A percentile compares a stretch with the other conserved stretches of the same genome.
Conservation (phyloP, 257 asterid genomes). For the Fraxinus cuspidata region DNA sequence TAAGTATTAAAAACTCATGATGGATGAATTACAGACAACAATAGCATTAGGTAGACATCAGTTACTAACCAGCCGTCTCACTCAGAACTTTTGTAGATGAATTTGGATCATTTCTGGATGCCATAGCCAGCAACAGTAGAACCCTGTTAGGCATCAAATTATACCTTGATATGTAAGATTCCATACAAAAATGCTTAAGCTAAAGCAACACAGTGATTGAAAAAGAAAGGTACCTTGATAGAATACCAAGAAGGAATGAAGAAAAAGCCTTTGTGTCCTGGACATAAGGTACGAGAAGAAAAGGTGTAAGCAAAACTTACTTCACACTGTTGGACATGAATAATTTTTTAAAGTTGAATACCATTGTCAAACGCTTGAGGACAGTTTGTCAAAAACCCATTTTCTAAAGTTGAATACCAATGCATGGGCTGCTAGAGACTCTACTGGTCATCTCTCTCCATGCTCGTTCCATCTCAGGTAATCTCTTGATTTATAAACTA, state of each 20-base stretch:
- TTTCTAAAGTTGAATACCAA: too few species aligned
- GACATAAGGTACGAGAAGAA: constrained; percentile 32
- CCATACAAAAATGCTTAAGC: constrained; percentile 15
- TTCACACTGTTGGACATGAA: constrained; percentile 17
- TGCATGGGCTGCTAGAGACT: too few species aligned
- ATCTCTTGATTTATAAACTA: too few species aligned
- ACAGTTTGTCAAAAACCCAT: constrained; percentile 45
- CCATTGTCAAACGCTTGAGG: constrained; percentile 89
- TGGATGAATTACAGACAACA: constrained; percentile 2
- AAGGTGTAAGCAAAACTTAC: constrained; percentile 32
- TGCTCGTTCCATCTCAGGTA: too few species aligned
- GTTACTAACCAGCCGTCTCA: constrained; percentile 76
- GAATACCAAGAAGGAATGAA: constrained; percentile 87
- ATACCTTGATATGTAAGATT: constrained; percentile 42
- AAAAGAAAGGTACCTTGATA: constrained; percentile 60
- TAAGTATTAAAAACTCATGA: background rate
- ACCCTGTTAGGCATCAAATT: constrained; percentile 98
- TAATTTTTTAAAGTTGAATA: constrained; percentile 32
- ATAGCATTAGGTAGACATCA: constrained; percentile 18
- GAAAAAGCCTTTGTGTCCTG: constrained; percentile 91
- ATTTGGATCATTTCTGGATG: constrained; percentile 74
- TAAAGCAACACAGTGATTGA: constrained; percentile 12
- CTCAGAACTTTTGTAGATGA: constrained; percentile 62
- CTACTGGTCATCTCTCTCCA: too few species aligned
- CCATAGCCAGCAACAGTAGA: constrained; percentile 87